Conservation (phyloP, 768 basidiomycete genomes). For the Symmetrospora coprosmae region DNA sequence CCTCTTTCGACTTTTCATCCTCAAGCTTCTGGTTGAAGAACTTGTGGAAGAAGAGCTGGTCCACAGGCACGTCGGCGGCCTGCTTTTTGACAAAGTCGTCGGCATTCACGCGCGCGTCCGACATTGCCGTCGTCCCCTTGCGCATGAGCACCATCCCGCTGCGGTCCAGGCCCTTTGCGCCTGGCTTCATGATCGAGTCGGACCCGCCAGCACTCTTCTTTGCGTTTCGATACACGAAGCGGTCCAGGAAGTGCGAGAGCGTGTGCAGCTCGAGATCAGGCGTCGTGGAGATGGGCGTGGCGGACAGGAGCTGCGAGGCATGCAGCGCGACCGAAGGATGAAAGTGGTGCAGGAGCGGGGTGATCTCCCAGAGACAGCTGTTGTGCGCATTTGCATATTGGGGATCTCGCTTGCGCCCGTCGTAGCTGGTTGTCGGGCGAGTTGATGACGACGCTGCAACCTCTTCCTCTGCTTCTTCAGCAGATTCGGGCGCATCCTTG, state of each 20-base stretch:
- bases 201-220: constrained; percentile 55
- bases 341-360: constrained; percentile 66
- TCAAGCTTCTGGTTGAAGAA: constrained; percentile 63
- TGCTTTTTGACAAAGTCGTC: constrained; percentile 57
- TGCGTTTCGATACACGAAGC: constrained; percentile 92
- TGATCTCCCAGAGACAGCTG: constrained; percentile 79
- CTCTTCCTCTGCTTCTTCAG: background rate
- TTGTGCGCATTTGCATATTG: constrained; percentile 65
- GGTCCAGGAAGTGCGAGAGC: constrained; percentile 83
- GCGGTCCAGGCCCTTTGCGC: constrained; percentile 49
- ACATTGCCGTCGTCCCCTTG: constrained; percentile 55
- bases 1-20: constrained; percentile 32
- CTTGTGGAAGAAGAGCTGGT: constrained; percentile 82
- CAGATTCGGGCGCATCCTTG: constrained; percentile 13
- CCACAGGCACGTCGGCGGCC: constrained; percentile 62
- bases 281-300: constrained; percentile 60
- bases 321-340: constrained; percentile 83
- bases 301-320: constrained; percentile 61
- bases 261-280: constrained; percentile 85
- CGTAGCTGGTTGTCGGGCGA: constrained; percentile 45
- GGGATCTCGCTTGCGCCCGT: constrained; percentile 79
- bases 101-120: constrained; percentile 51
- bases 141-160: constrained; percentile 45
- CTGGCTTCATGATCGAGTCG: constrained; percentile 89
- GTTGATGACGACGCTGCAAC: background rate